Evolutionary conservation across 345 rosid genomes (phyloP).

Genomic region (Aethionema arabicum): DNA sequence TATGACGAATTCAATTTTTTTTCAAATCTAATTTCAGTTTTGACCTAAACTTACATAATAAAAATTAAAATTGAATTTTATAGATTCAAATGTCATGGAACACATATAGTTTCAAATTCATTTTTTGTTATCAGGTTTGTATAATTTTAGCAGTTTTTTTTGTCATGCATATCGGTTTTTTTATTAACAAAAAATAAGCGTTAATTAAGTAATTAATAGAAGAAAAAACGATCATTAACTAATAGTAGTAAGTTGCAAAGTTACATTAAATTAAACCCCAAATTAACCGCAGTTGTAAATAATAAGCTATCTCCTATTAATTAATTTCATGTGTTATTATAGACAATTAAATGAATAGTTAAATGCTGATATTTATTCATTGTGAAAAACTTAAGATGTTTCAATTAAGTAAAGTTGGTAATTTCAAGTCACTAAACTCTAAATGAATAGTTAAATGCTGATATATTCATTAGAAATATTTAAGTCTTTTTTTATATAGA

Average conservation of each 20-base stretch:
- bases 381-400: neutral
- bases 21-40: neutral
- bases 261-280: too few relatives aligned
- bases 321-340: neutral
- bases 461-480: too few relatives aligned
- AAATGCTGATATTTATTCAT: conserved; percentile 8
- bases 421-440: too few relatives aligned
- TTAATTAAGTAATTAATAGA: conserved; percentile 3
- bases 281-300: too few relatives aligned
- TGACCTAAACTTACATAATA: neutral
- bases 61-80: too few relatives aligned
- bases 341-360: conserved; percentile 14
- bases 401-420: neutral
- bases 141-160: neutral
- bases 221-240: neutral
- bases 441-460: too few relatives aligned
- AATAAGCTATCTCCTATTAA: neutral
- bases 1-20: neutral
- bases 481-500: too few relatives aligned
- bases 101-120: neutral
- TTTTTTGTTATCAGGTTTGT: conserved; percentile 9
- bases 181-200: neutral
- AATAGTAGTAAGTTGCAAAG: too few relatives aligned
- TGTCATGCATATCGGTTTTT: conserved; percentile 17
- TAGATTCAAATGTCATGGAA: neutral